Evolutionary conservation across 2,329 filamentous ascomycete species (phyloP).

Genomic region (Colletotrichum brevisporum): DNA sequence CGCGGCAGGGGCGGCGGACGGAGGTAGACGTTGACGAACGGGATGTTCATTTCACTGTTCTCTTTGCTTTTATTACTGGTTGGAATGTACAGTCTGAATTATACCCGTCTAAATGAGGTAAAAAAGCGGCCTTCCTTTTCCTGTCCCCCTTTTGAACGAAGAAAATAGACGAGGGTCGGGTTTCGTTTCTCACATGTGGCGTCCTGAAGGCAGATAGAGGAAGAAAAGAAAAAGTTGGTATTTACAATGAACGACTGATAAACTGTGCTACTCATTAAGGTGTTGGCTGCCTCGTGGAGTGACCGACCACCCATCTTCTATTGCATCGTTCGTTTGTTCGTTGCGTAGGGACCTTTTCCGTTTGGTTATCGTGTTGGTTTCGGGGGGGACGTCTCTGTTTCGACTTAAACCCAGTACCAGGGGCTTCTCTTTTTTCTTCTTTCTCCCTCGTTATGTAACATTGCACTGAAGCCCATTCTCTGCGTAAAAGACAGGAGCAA

Average conservation of each 20-base stretch:
- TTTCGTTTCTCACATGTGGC: conserved; percentile 21
- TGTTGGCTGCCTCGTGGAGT: background rate
- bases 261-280: background rate
- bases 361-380: background rate
- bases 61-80: conserved; percentile 5
- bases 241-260: conserved; percentile 29
- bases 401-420: conserved; percentile 37
- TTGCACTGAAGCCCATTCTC: conserved; percentile 22
- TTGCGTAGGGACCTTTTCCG: background rate
- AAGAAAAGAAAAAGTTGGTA: conserved; percentile 34
- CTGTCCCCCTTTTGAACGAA: background rate
- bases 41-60: too few species aligned
- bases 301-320: background rate
- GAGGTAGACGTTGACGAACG: conserved; percentile 30
- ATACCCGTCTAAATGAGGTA: conserved; percentile 42
- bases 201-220: conserved; percentile 34
- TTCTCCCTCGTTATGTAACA: conserved; percentile 22
- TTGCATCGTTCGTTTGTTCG: background rate
- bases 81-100: conserved; percentile 39
- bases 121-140: conserved; percentile 31
- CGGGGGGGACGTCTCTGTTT: conserved; percentile 22
- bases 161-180: conserved; percentile 9
- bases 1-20: conserved; percentile 34
- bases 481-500: conserved; percentile 5
- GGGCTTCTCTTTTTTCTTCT: conserved; percentile 12